A percentile compares a stretch with the other conserved stretches of the same genome.
Conservation (phyloP, 345 rosid species). For the Bruguiera sexangula region DNA sequence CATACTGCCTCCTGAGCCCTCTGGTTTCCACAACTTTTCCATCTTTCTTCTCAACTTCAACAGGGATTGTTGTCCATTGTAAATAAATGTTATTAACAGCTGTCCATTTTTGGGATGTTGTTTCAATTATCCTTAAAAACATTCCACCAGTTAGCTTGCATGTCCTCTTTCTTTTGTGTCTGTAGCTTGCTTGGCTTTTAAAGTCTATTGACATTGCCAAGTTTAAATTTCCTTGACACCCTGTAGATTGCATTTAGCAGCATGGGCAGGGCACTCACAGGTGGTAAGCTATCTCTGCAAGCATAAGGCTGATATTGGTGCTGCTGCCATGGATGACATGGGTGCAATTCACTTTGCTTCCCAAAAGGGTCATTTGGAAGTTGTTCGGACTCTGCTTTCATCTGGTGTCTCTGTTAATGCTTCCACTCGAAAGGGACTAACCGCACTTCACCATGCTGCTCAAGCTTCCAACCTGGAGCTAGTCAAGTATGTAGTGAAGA, state of each 20-base stretch:
- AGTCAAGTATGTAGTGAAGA: constrained; percentile 65
- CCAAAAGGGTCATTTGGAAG: constrained; percentile 89
- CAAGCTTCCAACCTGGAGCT: constrained; percentile 84
- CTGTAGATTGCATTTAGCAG: constrained; percentile 82
- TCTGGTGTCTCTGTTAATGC: constrained; percentile 68
- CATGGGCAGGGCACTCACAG: constrained; percentile 87
- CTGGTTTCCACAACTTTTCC: too few relatives aligned
- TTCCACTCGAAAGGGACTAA: constrained; percentile 73
- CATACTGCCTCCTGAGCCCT: too few relatives aligned
- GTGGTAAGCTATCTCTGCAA: constrained; percentile 79
- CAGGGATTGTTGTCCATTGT: not conserved
- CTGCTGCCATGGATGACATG: constrained; percentile 98
- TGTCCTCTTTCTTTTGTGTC: too few relatives aligned
- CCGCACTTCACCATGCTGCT: constrained; percentile 88
- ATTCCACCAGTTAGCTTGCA: too few relatives aligned
- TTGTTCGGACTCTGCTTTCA: constrained; percentile 54
- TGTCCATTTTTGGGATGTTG: not conserved
- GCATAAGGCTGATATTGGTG: constrained; percentile 89
- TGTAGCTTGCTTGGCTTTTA: too few relatives aligned
- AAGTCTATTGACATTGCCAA: too few relatives aligned
- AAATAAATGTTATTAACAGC: not conserved
- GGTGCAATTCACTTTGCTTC: constrained; percentile 95
- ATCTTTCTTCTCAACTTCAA: too few relatives aligned
- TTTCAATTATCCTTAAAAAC: too few relatives aligned
- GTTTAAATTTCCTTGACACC: not conserved